phyloP scores from a whole-genome alignment of 805 yeast species.

The Nakazawaea siamensis region DNA sequence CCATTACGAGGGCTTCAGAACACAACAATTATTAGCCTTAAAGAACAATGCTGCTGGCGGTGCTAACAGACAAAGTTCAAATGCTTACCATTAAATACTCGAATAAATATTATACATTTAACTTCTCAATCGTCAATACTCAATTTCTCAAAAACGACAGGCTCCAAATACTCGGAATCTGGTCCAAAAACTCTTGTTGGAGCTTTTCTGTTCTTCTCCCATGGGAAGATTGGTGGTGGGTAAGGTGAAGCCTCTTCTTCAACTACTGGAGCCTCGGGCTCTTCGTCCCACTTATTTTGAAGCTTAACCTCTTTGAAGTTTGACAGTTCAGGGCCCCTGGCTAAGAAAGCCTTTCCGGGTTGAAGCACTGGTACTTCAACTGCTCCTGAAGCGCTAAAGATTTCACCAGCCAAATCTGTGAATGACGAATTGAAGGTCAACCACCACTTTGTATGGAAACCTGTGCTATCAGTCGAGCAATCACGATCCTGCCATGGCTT shows the following conservation, averaged over 20 bases:
- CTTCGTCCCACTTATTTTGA: slow-evolving; percentile 16
- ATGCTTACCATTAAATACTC: slow-evolving; percentile 4
- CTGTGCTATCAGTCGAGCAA: slow-evolving; percentile 10
- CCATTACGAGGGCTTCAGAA: slow-evolving; percentile 89
- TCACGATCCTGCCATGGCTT: slow-evolving; percentile 44
- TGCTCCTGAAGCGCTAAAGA: slow-evolving; percentile 10
- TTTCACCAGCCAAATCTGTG: slow-evolving; percentile 12
- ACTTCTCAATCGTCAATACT: not conserved
- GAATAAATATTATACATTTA: not conserved
- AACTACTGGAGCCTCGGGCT: slow-evolving; percentile 1
- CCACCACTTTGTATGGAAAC: slow-evolving; percentile 24
- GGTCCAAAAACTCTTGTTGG: slow-evolving; percentile 8
- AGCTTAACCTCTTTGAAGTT: slow-evolving; percentile 18
- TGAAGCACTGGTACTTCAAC: slow-evolving; percentile 9
- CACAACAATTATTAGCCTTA: slow-evolving; percentile 87
- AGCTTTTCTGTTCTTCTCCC: slow-evolving; percentile 18
- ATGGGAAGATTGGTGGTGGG: slow-evolving; percentile 27
- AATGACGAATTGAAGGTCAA: slow-evolving; percentile 15
- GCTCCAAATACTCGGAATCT: slow-evolving; percentile 3
- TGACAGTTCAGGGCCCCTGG: slow-evolving; percentile 24
- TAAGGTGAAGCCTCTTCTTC: slow-evolving; percentile 15
- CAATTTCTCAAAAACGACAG: slow-evolving; percentile 1
- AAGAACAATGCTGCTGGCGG: slow-evolving; percentile 71
- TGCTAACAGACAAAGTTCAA: slow-evolving; percentile 26
- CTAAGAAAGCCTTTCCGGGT: not conserved